Conservation (phyloP, 2,329 filamentous ascomycete genomes). For the Diplodia sapinea region DNA sequence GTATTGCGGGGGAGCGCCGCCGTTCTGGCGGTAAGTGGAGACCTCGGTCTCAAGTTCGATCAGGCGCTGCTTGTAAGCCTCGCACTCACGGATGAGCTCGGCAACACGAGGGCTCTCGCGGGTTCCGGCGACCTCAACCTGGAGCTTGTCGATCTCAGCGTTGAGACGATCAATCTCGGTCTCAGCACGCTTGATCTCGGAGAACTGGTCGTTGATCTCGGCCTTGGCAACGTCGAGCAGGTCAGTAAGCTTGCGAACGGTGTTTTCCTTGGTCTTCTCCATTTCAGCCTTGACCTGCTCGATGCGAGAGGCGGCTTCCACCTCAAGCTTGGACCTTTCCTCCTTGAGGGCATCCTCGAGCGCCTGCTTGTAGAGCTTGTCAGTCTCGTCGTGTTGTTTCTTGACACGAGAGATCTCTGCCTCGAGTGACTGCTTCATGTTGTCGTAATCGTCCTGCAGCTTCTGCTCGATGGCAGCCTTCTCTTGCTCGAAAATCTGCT, state of each 20-base stretch:
- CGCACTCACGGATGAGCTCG: constrained; percentile 31
- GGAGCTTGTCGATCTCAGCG: constrained; percentile 20
- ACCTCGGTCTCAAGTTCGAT: constrained; percentile 28
- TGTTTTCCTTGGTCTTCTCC: constrained; percentile 18
- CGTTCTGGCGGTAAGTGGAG: constrained; percentile 21
- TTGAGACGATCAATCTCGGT: constrained; percentile 23
- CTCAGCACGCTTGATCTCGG: constrained; percentile 25
- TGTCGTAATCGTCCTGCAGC: background rate
- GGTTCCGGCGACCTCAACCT: constrained; percentile 26
- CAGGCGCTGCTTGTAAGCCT: constrained; percentile 28
- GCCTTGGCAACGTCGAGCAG: constrained; percentile 27
- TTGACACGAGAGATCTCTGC: constrained; percentile 28
- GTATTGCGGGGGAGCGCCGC: constrained; percentile 30
- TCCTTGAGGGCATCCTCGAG: constrained; percentile 29
- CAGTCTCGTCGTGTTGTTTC: constrained; percentile 29
- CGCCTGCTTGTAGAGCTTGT: constrained; percentile 29
- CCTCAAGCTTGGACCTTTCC: constrained; percentile 23
- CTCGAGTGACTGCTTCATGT: constrained; percentile 20
- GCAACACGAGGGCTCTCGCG: constrained; percentile 29
- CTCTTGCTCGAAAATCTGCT: constrained; percentile 27
- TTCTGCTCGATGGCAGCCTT: constrained; percentile 15
- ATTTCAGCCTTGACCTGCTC: constrained; percentile 20
- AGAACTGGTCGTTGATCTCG: constrained; percentile 28
- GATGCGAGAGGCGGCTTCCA: constrained; percentile 17
- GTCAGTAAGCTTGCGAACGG: constrained; percentile 26